phyloP scores from a whole-genome alignment of 768 basidiomycete genomes.

The Termitomyces sp. region DNA sequence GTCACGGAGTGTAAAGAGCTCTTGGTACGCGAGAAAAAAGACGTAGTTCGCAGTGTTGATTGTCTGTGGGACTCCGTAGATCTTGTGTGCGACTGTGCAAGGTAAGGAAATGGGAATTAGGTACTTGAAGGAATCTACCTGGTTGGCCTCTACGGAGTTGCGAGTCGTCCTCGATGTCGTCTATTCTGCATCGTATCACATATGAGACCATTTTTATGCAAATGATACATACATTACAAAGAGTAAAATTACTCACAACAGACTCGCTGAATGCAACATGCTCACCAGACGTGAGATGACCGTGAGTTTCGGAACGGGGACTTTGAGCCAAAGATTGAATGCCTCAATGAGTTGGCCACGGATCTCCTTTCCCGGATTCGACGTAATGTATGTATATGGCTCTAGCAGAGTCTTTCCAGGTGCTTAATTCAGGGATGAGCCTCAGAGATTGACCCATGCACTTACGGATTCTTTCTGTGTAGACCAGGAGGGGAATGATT shows the following conservation, averaged over 20 bases:
- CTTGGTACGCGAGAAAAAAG: conserved; percentile 90
- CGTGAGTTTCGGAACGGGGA: conserved; percentile 65
- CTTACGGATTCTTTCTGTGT: background rate
- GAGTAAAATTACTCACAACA: conserved; percentile 55
- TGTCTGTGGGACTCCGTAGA: conserved; percentile 94
- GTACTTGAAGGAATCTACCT: conserved; percentile 34
- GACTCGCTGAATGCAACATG: conserved; percentile 93
- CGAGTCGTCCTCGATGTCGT: conserved; percentile 92
- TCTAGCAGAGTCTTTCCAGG: conserved; percentile 45
- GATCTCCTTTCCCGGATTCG: conserved; percentile 91
- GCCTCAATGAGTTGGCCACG: conserved; percentile 84
- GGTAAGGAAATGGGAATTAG: background rate
- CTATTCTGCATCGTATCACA: conserved; percentile 53
- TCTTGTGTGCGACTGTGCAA: conserved; percentile 79
- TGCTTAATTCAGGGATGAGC: background rate
- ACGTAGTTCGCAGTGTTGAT: conserved; percentile 98
- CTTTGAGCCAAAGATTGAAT: conserved; percentile 90
- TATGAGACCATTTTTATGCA: background rate
- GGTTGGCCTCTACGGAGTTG: conserved; percentile 84
- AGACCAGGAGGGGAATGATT: background rate
- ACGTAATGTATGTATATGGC: conserved; percentile 80
- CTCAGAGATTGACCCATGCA: background rate
- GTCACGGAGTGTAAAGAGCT: conserved; percentile 61
- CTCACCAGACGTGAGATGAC: conserved; percentile 80
- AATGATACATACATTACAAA: background rate